phyloP scores from a whole-genome alignment of 2,329 filamentous ascomycete species.

The Aspergillus tamarii region DNA sequence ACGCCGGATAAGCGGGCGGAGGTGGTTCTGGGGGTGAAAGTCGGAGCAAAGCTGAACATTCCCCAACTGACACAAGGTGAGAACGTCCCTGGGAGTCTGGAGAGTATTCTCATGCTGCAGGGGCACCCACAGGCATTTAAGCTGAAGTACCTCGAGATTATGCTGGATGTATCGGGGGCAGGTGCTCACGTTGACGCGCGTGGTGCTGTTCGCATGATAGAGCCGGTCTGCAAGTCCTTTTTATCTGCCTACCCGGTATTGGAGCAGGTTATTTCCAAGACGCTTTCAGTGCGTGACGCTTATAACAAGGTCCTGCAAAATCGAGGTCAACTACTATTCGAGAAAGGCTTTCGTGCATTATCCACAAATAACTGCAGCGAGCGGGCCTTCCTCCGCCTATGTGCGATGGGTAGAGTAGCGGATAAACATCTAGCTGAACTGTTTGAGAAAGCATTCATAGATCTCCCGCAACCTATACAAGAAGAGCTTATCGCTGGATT shows the following conservation, averaged over 20 bases:
- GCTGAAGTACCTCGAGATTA: constrained; percentile 12
- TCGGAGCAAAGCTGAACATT: constrained; percentile 11
- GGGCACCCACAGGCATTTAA: constrained; percentile 1
- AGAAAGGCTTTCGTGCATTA: neutral
- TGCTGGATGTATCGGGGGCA: constrained; percentile 12
- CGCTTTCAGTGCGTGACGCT: neutral
- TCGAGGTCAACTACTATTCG: constrained; percentile 1
- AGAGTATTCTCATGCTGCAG: neutral
- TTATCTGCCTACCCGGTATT: constrained; percentile 4
- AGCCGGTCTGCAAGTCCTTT: constrained; percentile 12
- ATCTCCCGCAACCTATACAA: neutral
- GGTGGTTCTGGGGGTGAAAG: neutral
- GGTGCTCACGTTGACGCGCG: constrained; percentile 9
- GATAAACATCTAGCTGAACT: constrained; percentile 3
- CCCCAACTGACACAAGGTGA: constrained; percentile 13
- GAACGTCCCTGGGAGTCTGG: constrained; percentile 11
- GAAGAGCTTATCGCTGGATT: constrained; percentile 3
- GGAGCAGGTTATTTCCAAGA: neutral
- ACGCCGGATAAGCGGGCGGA: neutral
- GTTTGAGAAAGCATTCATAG: constrained; percentile 6
- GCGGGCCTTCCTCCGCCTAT: constrained; percentile 8
- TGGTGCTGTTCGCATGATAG: constrained; percentile 10
- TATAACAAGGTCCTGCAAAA: constrained; percentile 8
- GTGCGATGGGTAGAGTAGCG: constrained; percentile 12
- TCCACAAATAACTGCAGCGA: neutral